A percentile compares a stretch with the other conserved stretches of the same genome.
Conservation (phyloP, 805 yeast genomes). For the Diddensiella transvaalensis region DNA sequence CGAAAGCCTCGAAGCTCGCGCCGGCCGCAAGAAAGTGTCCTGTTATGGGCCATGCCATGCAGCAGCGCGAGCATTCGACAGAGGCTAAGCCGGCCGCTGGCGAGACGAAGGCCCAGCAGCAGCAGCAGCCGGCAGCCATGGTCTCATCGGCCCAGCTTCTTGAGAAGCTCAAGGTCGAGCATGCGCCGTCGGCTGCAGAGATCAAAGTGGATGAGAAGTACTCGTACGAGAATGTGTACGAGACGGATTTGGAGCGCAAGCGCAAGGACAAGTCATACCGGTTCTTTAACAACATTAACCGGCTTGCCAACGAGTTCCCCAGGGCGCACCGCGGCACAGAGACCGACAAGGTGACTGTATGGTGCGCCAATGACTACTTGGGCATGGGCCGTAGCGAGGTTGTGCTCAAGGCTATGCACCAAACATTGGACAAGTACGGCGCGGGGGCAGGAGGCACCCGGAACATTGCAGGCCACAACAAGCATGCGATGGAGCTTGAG, state of each 20-base stretch:
- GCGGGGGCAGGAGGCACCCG: conserved; percentile 99
- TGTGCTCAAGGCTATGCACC: conserved; percentile 72
- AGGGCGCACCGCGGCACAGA: conserved; percentile 77
- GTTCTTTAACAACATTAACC: conserved; percentile 93
- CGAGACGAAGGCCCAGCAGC: not conserved
- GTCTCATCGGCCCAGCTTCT: conserved; percentile 3
- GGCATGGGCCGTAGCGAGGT: conserved; percentile 86
- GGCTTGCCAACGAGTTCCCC: conserved; percentile 92
- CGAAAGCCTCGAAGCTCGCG: conserved; percentile 42
- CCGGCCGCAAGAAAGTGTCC: conserved; percentile 76
- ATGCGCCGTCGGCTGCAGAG: conserved; percentile 4
- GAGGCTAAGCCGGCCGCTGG: conserved; percentile 27
- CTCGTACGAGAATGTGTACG: conserved; percentile 70
- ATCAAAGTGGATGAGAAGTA: conserved; percentile 33
- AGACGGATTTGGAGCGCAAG: conserved; percentile 64
- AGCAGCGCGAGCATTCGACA: conserved; percentile 21
- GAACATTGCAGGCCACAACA: conserved; percentile 96
- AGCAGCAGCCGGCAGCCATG: not conserved
- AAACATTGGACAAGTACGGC: conserved; percentile 83
- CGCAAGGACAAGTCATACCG: conserved; percentile 89
- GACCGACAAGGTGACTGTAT: conserved; percentile 86
- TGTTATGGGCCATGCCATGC: conserved; percentile 79
- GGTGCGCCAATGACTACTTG: conserved; percentile 98
- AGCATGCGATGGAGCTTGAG: conserved; percentile 84
- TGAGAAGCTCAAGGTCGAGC: conserved; percentile 12